A percentile compares a stretch with the other conserved stretches of the same genome.
Conservation (phyloP, 2,329 filamentous ascomycete species). For the Orbilia ellipsospora region DNA sequence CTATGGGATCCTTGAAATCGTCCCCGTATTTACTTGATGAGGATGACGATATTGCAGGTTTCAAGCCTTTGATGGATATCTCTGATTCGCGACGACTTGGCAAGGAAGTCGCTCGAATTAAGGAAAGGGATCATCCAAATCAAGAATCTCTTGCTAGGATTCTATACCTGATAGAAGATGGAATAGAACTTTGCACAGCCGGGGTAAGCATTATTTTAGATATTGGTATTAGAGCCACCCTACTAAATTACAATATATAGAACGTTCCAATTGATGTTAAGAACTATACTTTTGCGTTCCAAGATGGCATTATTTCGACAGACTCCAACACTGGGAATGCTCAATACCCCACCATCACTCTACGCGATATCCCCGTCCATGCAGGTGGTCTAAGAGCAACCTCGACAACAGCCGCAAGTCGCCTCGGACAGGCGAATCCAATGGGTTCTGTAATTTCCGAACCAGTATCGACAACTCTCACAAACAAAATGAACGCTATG, state of each 20-base stretch:
- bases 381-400: constrained; percentile 34
- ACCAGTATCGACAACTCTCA: constrained; percentile 57
- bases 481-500: constrained; percentile 59
- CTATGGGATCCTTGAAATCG: constrained; percentile 68
- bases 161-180: constrained; percentile 72
- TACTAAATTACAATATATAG: neutral
- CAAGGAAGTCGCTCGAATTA: constrained; percentile 54
- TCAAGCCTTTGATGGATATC: constrained; percentile 69
- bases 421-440: constrained; percentile 45
- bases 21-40: constrained; percentile 75
- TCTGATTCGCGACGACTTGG: constrained; percentile 58
- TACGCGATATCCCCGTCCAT: constrained; percentile 49
- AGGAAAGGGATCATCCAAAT: constrained; percentile 69
- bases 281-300: constrained; percentile 50
- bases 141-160: constrained; percentile 76
- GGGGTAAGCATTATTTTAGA: constrained; percentile 17
- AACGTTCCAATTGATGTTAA: constrained; percentile 49
- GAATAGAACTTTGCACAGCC: constrained; percentile 65
- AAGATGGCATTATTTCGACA: constrained; percentile 50
- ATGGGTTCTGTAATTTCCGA: constrained; percentile 56
- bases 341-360: constrained; percentile 45
- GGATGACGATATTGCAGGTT: constrained; percentile 74
- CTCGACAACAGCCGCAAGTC: constrained; percentile 32
- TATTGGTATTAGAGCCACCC: too few species aligned
- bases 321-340: constrained; percentile 48